A percentile compares a stretch with the other conserved stretches of the same genome.
Conservation (phyloP, 2,329 filamentous ascomycete species). For the Colletotrichum gigasporum region DNA sequence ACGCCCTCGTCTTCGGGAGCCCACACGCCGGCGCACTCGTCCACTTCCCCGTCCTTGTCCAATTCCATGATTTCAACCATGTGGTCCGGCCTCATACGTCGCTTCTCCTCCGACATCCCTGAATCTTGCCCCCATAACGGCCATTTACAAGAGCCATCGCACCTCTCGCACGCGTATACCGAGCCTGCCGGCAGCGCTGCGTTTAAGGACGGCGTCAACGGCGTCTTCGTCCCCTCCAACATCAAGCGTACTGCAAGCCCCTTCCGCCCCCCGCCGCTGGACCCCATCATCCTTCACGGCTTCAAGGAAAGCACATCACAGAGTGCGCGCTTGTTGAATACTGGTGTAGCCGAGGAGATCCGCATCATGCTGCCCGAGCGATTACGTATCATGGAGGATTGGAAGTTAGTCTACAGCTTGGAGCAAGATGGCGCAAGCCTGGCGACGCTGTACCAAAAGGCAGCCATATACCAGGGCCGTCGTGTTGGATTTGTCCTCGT, state of each 20-base stretch:
- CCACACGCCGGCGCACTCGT: conserved; percentile 39
- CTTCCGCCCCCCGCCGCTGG: conserved; percentile 88
- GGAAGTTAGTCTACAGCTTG: conserved; percentile 87
- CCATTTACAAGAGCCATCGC: conserved; percentile 33
- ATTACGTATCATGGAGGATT: conserved; percentile 86
- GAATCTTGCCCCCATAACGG: conserved; percentile 38
- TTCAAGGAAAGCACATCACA: conserved; percentile 68
- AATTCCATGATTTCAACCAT: conserved; percentile 48
- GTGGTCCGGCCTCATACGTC: conserved; percentile 73
- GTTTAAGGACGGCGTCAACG: conserved; percentile 59
- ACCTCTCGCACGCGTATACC: conserved; percentile 37
- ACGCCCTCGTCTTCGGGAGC: conserved; percentile 38
- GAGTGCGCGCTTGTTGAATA: conserved; percentile 73
- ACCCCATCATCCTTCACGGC: conserved; percentile 77
- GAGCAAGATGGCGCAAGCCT: conserved; percentile 92
- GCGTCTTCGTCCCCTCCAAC: conserved; percentile 67
- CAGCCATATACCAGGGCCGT: conserved; percentile 70
- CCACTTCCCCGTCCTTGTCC: conserved; percentile 39
- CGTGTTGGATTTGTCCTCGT: conserved; percentile 92
- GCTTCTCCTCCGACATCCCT: conserved; percentile 64
- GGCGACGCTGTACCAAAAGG: conserved; percentile 84
- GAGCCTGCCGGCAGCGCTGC: conserved; percentile 26
- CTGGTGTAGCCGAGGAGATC: conserved; percentile 89
- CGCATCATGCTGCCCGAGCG: conserved; percentile 87
- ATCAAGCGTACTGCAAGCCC: conserved; percentile 73